A percentile compares a stretch with the other conserved stretches of the same genome.
Evolutionary conservation across 2,329 filamentous ascomycete genomes (phyloP).

Genomic region (Emergomyces orientalis): DNA sequence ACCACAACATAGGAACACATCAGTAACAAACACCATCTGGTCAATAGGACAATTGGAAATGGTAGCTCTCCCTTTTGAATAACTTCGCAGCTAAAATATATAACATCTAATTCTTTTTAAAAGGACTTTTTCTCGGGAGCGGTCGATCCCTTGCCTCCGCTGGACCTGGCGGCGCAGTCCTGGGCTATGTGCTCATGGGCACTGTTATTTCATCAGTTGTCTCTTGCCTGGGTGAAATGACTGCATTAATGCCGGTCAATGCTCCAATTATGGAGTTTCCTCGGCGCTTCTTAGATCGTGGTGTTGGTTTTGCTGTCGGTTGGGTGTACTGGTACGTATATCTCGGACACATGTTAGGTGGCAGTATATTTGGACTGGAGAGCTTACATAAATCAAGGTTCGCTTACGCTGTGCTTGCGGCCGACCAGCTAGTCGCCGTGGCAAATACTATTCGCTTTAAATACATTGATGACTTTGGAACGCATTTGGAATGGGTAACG

Average conservation of each 20-base stretch:
- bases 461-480: slow-evolving; percentile 25
- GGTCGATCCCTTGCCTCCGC: slow-evolving; percentile 34
- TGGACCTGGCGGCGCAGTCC: slow-evolving; percentile 34
- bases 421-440: slow-evolving; percentile 32
- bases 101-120: slow-evolving; percentile 1
- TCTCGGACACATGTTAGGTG: slow-evolving; percentile 25
- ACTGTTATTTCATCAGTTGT: slow-evolving; percentile 38
- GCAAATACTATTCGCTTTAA: slow-evolving; percentile 35
- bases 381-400: slow-evolving; percentile 22
- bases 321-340: slow-evolving; percentile 38
- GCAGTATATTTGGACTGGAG: neutral
- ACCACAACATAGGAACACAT: neutral
- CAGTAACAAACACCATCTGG: slow-evolving; percentile 7
- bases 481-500: slow-evolving; percentile 25
- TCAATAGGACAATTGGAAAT: slow-evolving; percentile 32
- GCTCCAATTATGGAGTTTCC: slow-evolving; percentile 35
- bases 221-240: slow-evolving; percentile 38
- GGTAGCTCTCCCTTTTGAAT: slow-evolving; percentile 19
- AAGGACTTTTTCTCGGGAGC: slow-evolving; percentile 35
- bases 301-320: slow-evolving; percentile 37
- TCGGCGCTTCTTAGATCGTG: slow-evolving; percentile 34
- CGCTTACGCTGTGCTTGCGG: slow-evolving; percentile 24
- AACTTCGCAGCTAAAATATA: neutral
- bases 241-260: slow-evolving; percentile 34
- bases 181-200: slow-evolving; percentile 37